Conservation (phyloP, 441 rosid species). For the Pelargonium cotyledonis region DNA sequence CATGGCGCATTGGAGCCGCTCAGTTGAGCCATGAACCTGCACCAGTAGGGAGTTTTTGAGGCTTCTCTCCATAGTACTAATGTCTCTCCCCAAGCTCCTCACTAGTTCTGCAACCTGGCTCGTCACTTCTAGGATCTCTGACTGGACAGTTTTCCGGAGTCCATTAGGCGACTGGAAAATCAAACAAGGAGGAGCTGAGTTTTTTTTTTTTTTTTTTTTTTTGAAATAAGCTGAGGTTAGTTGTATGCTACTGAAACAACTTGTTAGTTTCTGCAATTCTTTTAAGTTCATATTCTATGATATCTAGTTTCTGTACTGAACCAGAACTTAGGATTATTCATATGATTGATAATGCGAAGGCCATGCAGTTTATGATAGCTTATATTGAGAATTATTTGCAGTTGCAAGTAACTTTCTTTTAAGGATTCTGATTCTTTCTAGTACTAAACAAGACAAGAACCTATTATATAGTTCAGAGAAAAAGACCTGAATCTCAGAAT, state of each 20-base stretch:
- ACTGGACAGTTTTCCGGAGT: conserved; percentile 40
- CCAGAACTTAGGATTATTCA: conserved; percentile 18
- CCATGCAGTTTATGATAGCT: too few relatives aligned
- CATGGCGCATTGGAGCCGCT: conserved; percentile 41
- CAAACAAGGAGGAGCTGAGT: background rate
- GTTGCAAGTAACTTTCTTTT: background rate
- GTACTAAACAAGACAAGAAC: background rate
- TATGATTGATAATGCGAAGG: conserved; percentile 3
- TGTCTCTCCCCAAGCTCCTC: conserved; percentile 46
- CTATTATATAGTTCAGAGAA: background rate
- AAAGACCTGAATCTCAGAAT: conserved; percentile 55
- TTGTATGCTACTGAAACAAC: background rate
- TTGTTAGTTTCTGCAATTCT: background rate
- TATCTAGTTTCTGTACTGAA: background rate
- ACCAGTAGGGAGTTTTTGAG: conserved; percentile 33
- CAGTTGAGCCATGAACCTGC: conserved; percentile 44
- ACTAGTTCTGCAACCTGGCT: conserved; percentile 51
- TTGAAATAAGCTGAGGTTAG: too few relatives aligned
- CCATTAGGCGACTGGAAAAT: conserved; percentile 45
- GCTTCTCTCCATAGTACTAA: conserved; percentile 37
- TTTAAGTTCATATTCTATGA: background rate
- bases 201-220: too few relatives aligned
- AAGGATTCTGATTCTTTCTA: background rate
- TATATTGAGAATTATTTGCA: background rate
- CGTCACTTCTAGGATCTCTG: conserved; percentile 44